Evolutionary conservation across 352 stramenopile species (phyloP), one percentile per base, ranked within the genome.

Genomic region (Phytophthora pistaciae): DNA sequence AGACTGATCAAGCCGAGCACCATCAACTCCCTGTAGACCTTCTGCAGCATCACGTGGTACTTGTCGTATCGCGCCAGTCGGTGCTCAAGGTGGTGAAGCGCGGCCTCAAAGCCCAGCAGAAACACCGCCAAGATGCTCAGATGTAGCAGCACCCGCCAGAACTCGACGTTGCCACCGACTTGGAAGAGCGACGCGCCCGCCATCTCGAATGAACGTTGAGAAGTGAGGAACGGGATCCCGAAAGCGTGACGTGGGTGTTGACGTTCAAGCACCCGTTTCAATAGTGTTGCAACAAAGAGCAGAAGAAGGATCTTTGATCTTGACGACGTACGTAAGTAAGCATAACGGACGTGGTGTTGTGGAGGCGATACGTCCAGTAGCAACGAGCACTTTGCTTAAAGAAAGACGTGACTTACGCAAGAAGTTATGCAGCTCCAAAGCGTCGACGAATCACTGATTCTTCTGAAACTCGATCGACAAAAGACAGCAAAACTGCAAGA

Each of bases 11-110:
- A 40, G 0, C 83, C 83, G 9, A 90, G 72, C 7, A 91, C 64
- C 83, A 89, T 90, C 27, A 91, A 70, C 52, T 91, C 83, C 56
- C 75, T 48, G 52, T 81, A 91, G 23, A 75, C 72, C 53, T 92
- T 92, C 64, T 71, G 79, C n/a, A 92, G 66, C 72, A 91, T 90
- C 31, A 88, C 77, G 18, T 86, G 58, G 52, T 90, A 92, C 63
- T 90, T 92, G 48, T 80, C 79, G 58, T 79, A 83, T 20, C 60
- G 70, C 13, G 75, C 50, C 9, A 90, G 54, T 16, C 77, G 59
- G 49, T 83, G 77, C 50, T 83, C 74, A 1, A 87, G 55, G 16
- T 48, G 40, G 54, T 92, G 84, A 8, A 91, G 61, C 4, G 25
- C 44, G 9, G 60, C 58, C 69, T 91, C 84, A 25, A 88, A 72